A percentile compares a stretch with the other conserved stretches of the same genome.
Evolutionary conservation across 345 rosid genomes (phyloP).

Genomic region (rapeseed (Brassica napus)): DNA sequence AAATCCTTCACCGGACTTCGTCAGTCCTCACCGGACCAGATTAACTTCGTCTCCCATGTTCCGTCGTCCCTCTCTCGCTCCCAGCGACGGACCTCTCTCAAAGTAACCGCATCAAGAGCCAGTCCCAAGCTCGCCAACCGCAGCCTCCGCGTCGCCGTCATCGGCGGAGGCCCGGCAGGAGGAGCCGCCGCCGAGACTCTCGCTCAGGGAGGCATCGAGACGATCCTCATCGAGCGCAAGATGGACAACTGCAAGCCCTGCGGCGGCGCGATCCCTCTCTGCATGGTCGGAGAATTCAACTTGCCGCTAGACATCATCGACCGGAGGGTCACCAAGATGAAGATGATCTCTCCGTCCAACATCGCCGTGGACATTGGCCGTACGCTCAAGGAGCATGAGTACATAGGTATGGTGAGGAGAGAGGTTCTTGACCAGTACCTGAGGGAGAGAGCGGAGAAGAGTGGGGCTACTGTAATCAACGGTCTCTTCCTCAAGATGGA

Average conservation of each 20-base stretch:
- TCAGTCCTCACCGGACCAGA: conserved; percentile 45
- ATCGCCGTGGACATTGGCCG: conserved; percentile 85
- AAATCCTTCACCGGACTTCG: conserved; percentile 82
- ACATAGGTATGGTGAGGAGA: conserved; percentile 94
- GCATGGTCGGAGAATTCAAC: conserved; percentile 97
- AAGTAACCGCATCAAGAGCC: conserved; percentile 48
- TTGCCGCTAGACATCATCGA: conserved; percentile 87
- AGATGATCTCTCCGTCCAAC: conserved; percentile 95
- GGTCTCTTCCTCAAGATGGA: conserved; percentile 94
- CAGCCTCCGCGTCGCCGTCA: conserved; percentile 81
- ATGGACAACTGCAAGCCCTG: conserved; percentile 95
- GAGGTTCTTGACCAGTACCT: conserved; percentile 75
- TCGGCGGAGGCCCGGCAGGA: conserved; percentile 93
- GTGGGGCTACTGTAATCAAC: conserved; percentile 76
- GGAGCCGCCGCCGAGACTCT: conserved; percentile 82
- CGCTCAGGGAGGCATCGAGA: conserved; percentile 82
- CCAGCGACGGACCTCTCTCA: conserved; percentile 34
- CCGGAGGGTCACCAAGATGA: conserved; percentile 85
- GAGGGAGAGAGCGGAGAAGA: conserved; percentile 73
- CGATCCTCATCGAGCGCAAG: conserved; percentile 80
- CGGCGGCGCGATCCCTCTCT: conserved; percentile 91
- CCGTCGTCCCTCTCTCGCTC: conserved; percentile 21
- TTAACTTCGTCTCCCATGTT: conserved; percentile 36
- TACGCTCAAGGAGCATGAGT: conserved; percentile 90
- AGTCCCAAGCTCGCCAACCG: conserved; percentile 69